Evolutionary conservation across 805 yeast species (phyloP), one percentile per base, ranked within the genome.

Genomic region (Candida mattraensis): DNA sequence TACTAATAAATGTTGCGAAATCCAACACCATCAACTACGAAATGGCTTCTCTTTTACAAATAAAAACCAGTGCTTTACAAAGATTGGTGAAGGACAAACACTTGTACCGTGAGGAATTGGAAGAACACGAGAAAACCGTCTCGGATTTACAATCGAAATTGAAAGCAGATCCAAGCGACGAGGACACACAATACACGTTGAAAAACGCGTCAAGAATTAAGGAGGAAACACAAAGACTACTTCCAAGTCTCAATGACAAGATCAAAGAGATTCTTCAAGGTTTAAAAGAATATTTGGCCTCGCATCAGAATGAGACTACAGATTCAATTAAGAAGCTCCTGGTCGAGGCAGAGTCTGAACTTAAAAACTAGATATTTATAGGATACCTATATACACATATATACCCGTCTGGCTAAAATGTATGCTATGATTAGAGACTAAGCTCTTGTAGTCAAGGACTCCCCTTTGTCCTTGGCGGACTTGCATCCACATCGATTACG

Each of bases 51-150:
- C 78, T 71, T 42, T 60, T 85, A 26, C 85, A 82, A 51, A 83
- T 87, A 58, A 84, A 84, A 48, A 70, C 74, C 23, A 76, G 74
- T 42, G 88, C 95, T 1, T 66, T 86, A 29, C 73, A 73, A 46
- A 69, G 95, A 45, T 67, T 87, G 12, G 50, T 80, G 28, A 84
- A 84, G 48, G 95, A 87, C 56, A 80, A 80, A 44, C 53, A 53
- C 11, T 66, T 78, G 24, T 87, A 86, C 54, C 64, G 69, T 24
- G 66, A 70, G 39, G 95, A 86, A 51, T 66, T 74, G 15, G 57
- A 56, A 12, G 53, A 63, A 37, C 46, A 44, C 18, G 37, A 47
- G n/a, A 39, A 41, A 10, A 42, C 42, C 7, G 39, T 46, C 6
- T 24, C 32, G 2, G 32, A 18, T 9, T 31, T 43, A 5, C 35